phyloP scores from a whole-genome alignment of 108 stramenopile species.

The Skeletonema menzelii region DNA sequence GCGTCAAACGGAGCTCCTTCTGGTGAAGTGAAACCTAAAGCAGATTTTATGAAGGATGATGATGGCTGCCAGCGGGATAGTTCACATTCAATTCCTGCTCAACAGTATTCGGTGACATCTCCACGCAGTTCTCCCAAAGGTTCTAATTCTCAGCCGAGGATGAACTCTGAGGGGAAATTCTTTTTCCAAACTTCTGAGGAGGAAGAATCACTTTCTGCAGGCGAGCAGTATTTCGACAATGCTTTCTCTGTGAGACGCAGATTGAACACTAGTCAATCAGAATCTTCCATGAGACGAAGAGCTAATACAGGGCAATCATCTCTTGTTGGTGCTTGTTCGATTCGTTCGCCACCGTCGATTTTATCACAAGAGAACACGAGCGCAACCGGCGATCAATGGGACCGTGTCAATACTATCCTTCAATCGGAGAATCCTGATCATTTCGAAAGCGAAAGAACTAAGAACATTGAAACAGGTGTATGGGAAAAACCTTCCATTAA shows the following conservation, averaged over 20 bases:
- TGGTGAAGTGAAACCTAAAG: not conserved
- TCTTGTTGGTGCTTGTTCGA: not conserved
- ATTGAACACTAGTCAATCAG: not conserved
- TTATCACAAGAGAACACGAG: not conserved
- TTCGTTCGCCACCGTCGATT: not conserved
- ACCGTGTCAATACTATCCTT: conserved; percentile 43
- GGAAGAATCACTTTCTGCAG: not conserved
- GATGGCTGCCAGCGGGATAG: not conserved
- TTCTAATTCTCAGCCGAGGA: conserved; percentile 11
- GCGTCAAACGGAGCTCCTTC: not conserved
- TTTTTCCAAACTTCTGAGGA: conserved; percentile 32
- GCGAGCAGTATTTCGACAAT: not conserved
- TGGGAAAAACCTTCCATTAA: conserved; percentile 41
- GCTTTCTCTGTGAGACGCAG: not conserved
- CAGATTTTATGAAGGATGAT: not conserved
- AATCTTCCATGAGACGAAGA: conserved; percentile 36
- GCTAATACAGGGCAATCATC: conserved; percentile 32
- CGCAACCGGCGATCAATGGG: conserved; percentile 31
- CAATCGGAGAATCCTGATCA: conserved; percentile 24
- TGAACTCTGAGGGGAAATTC: conserved; percentile 45
- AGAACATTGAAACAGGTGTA: conserved; percentile 36
- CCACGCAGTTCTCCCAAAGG: not conserved
- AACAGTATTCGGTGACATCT: not conserved
- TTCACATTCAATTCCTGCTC: not conserved
- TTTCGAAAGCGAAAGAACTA: conserved; percentile 3